Percentiles rank a stretch among this genome's conserved stretches.
phyloP scores from a whole-genome alignment of 163 green algal species.

The Chlorella variabilis region DNA sequence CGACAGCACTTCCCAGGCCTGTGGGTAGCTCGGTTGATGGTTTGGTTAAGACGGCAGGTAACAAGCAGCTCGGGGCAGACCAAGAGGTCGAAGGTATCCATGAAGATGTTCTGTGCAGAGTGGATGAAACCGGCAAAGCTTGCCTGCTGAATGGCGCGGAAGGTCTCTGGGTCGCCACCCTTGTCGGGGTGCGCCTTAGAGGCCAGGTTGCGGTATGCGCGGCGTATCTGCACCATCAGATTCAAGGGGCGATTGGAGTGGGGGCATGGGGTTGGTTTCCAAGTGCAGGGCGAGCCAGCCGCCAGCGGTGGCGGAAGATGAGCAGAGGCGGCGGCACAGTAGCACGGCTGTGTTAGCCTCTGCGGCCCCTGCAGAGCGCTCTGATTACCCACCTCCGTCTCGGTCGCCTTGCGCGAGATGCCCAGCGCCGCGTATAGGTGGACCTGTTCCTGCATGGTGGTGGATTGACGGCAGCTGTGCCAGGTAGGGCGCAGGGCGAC shows the following conservation, averaged over 20 bases:
- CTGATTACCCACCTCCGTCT: slow-evolving; percentile 7
- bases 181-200: slow-evolving; percentile 67
- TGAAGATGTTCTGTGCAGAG: no score
- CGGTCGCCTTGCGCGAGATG: background rate
- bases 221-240: slow-evolving; percentile 63
- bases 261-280: no score
- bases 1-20: slow-evolving; percentile 62
- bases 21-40: background rate
- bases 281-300: no score
- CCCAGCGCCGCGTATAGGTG: slow-evolving; percentile 24
- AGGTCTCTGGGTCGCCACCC: slow-evolving; percentile 61
- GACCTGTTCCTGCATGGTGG: background rate
- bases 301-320: no score
- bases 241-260: background rate
- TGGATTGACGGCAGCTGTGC: background rate
- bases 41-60: no score
- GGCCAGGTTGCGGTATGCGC: slow-evolving; percentile 76
- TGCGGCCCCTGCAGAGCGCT: no score
- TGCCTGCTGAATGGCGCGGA: slow-evolving; percentile 52
- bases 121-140: background rate
- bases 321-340: background rate
- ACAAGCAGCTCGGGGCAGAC: no score
- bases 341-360: no score
- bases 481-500: no score
- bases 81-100: no score